A percentile compares a stretch with the other conserved stretches of the same genome.
Evolutionary conservation across 2,329 filamentous ascomycete genomes (phyloP).

Genomic region (Apiospora malaysiana): DNA sequence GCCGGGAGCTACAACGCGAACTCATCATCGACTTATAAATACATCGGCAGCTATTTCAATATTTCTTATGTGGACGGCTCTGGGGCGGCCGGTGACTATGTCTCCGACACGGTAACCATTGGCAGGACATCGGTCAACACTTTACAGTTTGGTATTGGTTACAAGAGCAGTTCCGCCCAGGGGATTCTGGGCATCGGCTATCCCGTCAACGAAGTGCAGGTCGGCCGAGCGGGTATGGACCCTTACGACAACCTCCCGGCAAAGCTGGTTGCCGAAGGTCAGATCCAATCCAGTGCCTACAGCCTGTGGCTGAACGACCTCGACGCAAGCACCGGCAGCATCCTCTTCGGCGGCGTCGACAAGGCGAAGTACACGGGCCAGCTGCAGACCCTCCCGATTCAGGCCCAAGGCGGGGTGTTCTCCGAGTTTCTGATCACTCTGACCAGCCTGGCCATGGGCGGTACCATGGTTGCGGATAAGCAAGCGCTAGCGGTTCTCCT

Average conservation of each 20-base stretch:
- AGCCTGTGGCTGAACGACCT: conserved; percentile 80
- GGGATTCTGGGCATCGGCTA: conserved; percentile 91
- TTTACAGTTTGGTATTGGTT: conserved; percentile 78
- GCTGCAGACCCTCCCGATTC: conserved; percentile 71
- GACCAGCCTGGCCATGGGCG: conserved; percentile 59
- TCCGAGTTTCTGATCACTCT: conserved; percentile 73
- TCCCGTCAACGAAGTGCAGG: conserved; percentile 75
- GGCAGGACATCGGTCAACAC: conserved; percentile 57
- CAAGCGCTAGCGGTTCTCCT: conserved; percentile 69
- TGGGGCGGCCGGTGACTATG: conserved; percentile 79
- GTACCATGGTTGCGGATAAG: conserved; percentile 48
- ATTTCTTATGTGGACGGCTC: conserved; percentile 88
- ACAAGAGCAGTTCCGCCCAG: conserved; percentile 63
- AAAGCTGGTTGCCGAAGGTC: conserved; percentile 63
- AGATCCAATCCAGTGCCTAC: conserved; percentile 71
- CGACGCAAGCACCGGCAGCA: conserved; percentile 66
- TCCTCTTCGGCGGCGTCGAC: conserved; percentile 80
- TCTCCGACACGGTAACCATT: conserved; percentile 72
- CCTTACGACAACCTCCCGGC: conserved; percentile 74
- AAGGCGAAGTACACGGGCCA: conserved; percentile 66
- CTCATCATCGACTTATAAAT: conserved; percentile 76
- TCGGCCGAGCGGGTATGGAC: conserved; percentile 57
- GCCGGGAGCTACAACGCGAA: conserved; percentile 74
- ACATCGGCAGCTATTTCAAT: conserved; percentile 79
- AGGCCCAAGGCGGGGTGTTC: conserved; percentile 57